Conservation (phyloP, 805 yeast species). For the Zygotorulaspora sp. region DNA sequence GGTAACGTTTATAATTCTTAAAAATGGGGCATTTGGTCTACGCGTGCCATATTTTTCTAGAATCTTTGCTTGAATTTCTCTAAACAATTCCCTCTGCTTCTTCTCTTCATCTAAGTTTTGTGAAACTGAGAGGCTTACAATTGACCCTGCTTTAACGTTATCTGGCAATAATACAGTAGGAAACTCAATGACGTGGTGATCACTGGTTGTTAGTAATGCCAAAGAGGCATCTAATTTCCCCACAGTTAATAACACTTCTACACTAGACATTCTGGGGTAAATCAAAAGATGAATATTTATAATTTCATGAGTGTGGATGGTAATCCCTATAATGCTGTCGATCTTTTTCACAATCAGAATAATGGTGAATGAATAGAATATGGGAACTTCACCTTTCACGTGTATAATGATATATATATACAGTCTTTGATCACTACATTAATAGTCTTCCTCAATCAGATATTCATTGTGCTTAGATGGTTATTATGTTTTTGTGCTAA, state of each 20-base stretch:
- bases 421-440: too few species aligned
- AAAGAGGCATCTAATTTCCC: slow-evolving; percentile 94
- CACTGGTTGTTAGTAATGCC: slow-evolving; percentile 82
- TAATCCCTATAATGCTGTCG: too few species aligned
- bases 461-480: too few species aligned
- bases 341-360: too few species aligned
- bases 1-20: slow-evolving; percentile 71
- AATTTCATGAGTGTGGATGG: too few species aligned
- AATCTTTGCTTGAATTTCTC: slow-evolving; percentile 66
- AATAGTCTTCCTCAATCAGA: too few species aligned
- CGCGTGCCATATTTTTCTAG: slow-evolving; percentile 65
- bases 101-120: slow-evolving; percentile 65
- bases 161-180: slow-evolving; percentile 92
- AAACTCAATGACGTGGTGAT: slow-evolving; percentile 92
- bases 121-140: slow-evolving; percentile 79
- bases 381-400: too few species aligned
- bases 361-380: too few species aligned
- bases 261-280: slow-evolving; percentile 35
- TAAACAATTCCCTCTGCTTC: slow-evolving; percentile 55
- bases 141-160: slow-evolving; percentile 87
- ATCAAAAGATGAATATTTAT: too few species aligned
- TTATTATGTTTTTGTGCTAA: too few species aligned
- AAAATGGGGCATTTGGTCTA: slow-evolving; percentile 65
- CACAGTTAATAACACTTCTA: slow-evolving; percentile 87
- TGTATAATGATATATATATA: too few species aligned